These are phyloP conservation scores for Myxozyma vanderwaltii DNA, from an alignment of 805 yeast species.

Conservation along the genomic window DNA sequence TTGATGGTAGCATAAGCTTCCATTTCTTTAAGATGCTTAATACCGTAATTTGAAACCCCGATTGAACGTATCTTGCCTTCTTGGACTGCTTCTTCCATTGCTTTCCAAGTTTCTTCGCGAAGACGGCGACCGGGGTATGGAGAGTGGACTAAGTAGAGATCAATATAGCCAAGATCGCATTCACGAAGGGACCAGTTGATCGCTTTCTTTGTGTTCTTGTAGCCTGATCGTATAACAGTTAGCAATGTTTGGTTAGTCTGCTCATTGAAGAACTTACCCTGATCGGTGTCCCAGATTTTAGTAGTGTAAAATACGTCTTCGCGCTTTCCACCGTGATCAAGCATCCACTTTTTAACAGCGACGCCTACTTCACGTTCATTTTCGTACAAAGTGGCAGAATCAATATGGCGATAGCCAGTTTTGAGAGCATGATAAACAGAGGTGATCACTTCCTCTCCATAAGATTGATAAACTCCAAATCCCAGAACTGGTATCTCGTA, in stretches of 20 bases:
- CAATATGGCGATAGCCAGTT: slow-evolving; percentile 76
- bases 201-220: slow-evolving; percentile 59
- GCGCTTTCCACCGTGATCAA: slow-evolving; percentile 45
- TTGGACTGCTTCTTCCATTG: slow-evolving; percentile 71
- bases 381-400: slow-evolving; percentile 70
- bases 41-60: slow-evolving; percentile 77
- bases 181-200: slow-evolving; percentile 56
- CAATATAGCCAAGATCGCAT: slow-evolving; percentile 60
- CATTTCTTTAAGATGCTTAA: slow-evolving; percentile 59
- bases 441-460: slow-evolving; percentile 62
- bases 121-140: slow-evolving; percentile 53
- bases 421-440: slow-evolving; percentile 76
- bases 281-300: slow-evolving; percentile 41
- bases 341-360: slow-evolving; percentile 51
- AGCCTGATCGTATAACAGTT: slow-evolving; percentile 41
- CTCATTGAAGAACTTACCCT: slow-evolving; percentile 24
- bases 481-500: slow-evolving; percentile 74
- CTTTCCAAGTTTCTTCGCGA: slow-evolving; percentile 67
- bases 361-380: slow-evolving; percentile 70
- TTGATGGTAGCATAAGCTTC: slow-evolving; percentile 45
- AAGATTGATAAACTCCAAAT: slow-evolving; percentile 81
- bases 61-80: slow-evolving; percentile 61
- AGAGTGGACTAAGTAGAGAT: slow-evolving; percentile 60
- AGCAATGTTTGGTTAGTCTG: too few species aligned
- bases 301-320: slow-evolving; percentile 43